These are phyloP conservation scores for Clavulina sp. DNA, from an alignment of 768 basidiomycete species.

Conservation along the genomic window DNA sequence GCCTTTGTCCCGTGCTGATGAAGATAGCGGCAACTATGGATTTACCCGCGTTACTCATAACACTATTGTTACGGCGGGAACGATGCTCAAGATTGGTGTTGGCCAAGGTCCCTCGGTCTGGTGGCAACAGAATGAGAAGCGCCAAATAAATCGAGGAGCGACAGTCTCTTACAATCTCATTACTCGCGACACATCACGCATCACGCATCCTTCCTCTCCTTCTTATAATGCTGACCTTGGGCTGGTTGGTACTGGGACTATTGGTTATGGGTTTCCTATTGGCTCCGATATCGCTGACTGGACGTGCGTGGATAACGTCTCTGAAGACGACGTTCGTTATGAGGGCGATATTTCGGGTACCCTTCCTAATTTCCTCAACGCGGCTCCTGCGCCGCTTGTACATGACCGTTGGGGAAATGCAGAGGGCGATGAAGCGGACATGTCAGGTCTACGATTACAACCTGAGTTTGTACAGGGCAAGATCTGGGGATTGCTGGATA, in stretches of 20 bases:
- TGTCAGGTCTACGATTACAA: slow-evolving; percentile 1
- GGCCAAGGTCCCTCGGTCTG: slow-evolving; percentile 15
- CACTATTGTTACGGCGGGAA: slow-evolving; percentile 13
- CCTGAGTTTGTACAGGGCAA: slow-evolving; percentile 6
- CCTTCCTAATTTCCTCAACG: slow-evolving; percentile 7
- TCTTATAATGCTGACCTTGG: too few species aligned
- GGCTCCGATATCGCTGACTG: slow-evolving; percentile 13
- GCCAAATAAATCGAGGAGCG: slow-evolving; percentile 12
- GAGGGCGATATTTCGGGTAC: slow-evolving; percentile 10
- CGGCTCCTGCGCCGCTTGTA: slow-evolving; percentile 14
- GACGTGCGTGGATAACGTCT: slow-evolving; percentile 14
- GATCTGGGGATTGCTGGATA: slow-evolving; percentile 8
- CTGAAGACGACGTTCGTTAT: slow-evolving; percentile 8
- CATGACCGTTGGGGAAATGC: slow-evolving; percentile 3
- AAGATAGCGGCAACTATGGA: slow-evolving; percentile 13
- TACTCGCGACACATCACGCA: slow-evolving; percentile 6
- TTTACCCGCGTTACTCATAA: slow-evolving; percentile 15
- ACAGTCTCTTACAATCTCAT: slow-evolving; percentile 14
- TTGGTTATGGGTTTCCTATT: slow-evolving; percentile 15
- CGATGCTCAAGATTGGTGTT: slow-evolving; percentile 13
- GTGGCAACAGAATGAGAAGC: slow-evolving; percentile 9
- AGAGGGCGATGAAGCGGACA: slow-evolving; percentile 4
- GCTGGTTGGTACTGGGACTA: slow-evolving; percentile 3
- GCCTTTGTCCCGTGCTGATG: too few species aligned
- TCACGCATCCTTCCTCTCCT: too few species aligned